Evolutionary conservation across 179 eudicot species (phyloP).

Genomic region (Heliamphora pulchella): DNA sequence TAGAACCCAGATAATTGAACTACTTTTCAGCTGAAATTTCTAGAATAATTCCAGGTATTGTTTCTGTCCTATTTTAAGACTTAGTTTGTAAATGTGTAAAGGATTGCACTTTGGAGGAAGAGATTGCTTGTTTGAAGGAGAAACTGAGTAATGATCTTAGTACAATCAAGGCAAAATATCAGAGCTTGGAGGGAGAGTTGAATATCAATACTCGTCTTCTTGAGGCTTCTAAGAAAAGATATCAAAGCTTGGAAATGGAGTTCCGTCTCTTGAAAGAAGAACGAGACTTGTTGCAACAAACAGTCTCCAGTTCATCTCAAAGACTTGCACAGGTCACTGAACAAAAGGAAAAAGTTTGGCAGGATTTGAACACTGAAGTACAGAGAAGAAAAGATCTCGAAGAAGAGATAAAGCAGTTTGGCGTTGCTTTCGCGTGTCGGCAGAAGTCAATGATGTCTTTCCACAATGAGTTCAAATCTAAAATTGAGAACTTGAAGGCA

Average conservation of each 20-base stretch:
- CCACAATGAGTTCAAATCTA: constrained; percentile 57
- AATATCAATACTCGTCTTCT: constrained; percentile 41
- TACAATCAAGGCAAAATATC: constrained; percentile 43
- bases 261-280: constrained; percentile 55
- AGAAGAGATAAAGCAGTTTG: constrained; percentile 58
- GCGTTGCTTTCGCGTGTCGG: constrained; percentile 45
- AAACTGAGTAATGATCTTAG: constrained; percentile 49
- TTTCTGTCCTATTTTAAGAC: constrained; percentile 1
- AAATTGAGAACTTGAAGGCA: constrained; percentile 38
- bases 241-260: constrained; percentile 48
- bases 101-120: constrained; percentile 52
- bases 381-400: constrained; percentile 60
- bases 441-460: constrained; percentile 56
- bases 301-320: constrained; percentile 36
- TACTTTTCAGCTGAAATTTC: constrained; percentile 7
- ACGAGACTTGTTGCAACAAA: constrained; percentile 42
- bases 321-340: constrained; percentile 37
- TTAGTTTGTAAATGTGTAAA: constrained; percentile 30
- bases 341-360: constrained; percentile 47
- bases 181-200: constrained; percentile 43
- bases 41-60: neutral
- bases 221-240: constrained; percentile 46
- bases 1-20: constrained; percentile 9
- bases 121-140: constrained; percentile 54
- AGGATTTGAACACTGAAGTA: constrained; percentile 47